A percentile compares a stretch with the other conserved stretches of the same genome.
These are phyloP conservation scores for Serendipita sp. DNA, from an alignment of 768 basidiomycete genomes.

Conservation along the genomic window DNA sequence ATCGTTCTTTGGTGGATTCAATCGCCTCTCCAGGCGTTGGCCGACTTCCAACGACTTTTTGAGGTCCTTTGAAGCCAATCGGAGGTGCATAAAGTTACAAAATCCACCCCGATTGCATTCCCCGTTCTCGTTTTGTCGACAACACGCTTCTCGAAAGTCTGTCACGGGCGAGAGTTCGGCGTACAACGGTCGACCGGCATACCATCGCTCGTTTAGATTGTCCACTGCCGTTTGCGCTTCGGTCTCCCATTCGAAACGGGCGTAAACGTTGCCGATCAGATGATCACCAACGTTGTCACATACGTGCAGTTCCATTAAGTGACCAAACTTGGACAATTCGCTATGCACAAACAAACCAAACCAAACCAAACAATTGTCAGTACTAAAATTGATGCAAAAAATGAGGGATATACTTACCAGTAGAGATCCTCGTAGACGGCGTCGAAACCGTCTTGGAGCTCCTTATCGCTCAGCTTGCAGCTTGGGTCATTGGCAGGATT, in stretches of 20 bases:
- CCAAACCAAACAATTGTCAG: not conserved
- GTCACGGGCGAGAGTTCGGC: conserved; percentile 98
- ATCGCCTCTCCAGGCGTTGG: conserved; percentile 65
- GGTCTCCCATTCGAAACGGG: conserved; percentile 96
- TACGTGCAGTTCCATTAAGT: conserved; percentile 89
- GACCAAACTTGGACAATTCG: conserved; percentile 87
- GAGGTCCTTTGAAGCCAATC: conserved; percentile 71
- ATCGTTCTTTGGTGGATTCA: conserved; percentile 48
- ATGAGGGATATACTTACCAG: conserved; percentile 27
- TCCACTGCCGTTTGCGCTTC: conserved; percentile 91
- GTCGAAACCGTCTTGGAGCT: conserved; percentile 81
- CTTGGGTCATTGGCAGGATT: conserved; percentile 91
- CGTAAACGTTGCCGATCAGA: conserved; percentile 93
- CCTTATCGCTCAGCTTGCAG: conserved; percentile 74
- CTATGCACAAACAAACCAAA: conserved; percentile 13
- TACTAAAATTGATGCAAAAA: conserved; percentile 3
- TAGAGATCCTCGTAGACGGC: conserved; percentile 93
- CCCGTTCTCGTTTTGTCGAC: conserved; percentile 96
- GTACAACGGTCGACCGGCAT: conserved; percentile 88
- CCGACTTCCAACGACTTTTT: conserved; percentile 64
- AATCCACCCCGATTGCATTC: conserved; percentile 97
- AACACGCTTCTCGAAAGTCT: conserved; percentile 97
- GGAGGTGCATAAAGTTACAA: conserved; percentile 98
- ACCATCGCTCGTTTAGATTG: conserved; percentile 91
- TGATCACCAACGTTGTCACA: conserved; percentile 99